Evolutionary conservation across 2,329 filamentous ascomycete species (phyloP).

Genomic region (Chaetomium sp.): DNA sequence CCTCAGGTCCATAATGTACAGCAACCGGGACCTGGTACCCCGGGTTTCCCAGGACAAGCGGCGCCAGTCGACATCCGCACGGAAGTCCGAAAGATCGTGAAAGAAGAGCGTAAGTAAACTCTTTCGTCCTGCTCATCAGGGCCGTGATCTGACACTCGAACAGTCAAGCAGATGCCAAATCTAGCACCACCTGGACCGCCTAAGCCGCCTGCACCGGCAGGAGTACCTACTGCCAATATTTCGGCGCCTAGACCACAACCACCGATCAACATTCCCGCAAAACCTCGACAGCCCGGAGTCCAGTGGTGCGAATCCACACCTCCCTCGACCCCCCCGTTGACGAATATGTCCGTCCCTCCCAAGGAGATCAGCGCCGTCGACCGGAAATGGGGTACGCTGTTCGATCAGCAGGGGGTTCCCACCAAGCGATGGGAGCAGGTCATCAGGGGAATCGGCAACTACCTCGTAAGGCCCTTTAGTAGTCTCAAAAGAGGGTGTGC

Average conservation of each 20-base stretch:
- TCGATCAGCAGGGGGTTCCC: constrained; percentile 59
- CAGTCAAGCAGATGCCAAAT: constrained; percentile 6
- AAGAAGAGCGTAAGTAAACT: constrained; percentile 16
- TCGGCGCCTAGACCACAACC: background rate
- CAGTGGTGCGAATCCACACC: constrained; percentile 4
- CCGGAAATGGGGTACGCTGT: constrained; percentile 69
- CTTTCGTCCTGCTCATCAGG: too few relatives aligned
- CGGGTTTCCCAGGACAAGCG: background rate
- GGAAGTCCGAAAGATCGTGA: constrained; percentile 19
- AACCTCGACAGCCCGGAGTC: background rate
- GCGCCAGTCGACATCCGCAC: constrained; percentile 3
- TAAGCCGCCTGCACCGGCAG: background rate
- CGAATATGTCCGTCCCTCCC: background rate
- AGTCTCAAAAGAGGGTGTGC: background rate
- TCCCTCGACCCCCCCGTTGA: background rate
- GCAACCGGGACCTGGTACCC: background rate
- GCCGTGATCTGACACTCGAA: background rate
- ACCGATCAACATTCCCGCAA: background rate
- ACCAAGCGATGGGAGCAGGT: constrained; percentile 65
- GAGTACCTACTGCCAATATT: background rate
- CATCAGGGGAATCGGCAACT: constrained; percentile 64
- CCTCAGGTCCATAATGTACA: background rate
- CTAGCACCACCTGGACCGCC: background rate
- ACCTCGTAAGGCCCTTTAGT: constrained; percentile 50
- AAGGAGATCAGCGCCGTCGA: constrained; percentile 55